These are phyloP conservation scores for Fusarium neocosmosporiellum DNA, from an alignment of 2,329 filamentous ascomycete genomes.

Conservation along the genomic window DNA sequence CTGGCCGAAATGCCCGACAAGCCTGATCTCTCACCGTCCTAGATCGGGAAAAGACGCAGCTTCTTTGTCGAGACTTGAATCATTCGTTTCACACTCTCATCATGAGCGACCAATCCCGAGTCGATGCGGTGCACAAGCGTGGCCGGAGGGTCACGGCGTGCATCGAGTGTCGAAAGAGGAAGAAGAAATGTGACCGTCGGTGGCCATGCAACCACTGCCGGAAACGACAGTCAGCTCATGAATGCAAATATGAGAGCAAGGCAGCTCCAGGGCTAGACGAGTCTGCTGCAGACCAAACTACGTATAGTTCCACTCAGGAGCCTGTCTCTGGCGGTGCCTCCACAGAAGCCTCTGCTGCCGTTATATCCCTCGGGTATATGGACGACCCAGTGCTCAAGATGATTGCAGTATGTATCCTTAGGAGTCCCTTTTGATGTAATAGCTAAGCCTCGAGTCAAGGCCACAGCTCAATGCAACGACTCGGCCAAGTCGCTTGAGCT, in stretches of 20 bases:
- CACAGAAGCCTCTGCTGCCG: not conserved
- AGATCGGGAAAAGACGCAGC: not conserved
- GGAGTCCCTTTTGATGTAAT: rapidly evolving
- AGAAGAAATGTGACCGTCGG: constrained; percentile 1
- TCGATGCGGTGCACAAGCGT: not conserved
- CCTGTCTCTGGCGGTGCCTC: not conserved
- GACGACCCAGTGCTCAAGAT: not conserved
- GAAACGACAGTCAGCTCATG: not conserved
- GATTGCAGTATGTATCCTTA: not conserved
- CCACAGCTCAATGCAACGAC: not conserved
- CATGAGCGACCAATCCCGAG: not conserved
- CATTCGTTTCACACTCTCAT: not conserved
- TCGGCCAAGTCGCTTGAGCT: not conserved
- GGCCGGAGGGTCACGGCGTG: not conserved
- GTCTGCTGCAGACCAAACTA: not conserved
- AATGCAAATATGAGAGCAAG: not conserved
- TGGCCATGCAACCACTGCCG: not conserved
- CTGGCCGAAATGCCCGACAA: not conserved
- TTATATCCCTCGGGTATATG: not conserved
- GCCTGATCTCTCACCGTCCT: not conserved
- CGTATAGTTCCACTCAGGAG: not conserved
- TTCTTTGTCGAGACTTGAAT: too few species aligned
- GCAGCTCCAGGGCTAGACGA: not conserved
- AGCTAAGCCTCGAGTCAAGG: not conserved
- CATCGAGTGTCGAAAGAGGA: not conserved